Evolutionary conservation across 306 rosid genomes (phyloP).

Genomic region (Erythrophleum fordii): DNA sequence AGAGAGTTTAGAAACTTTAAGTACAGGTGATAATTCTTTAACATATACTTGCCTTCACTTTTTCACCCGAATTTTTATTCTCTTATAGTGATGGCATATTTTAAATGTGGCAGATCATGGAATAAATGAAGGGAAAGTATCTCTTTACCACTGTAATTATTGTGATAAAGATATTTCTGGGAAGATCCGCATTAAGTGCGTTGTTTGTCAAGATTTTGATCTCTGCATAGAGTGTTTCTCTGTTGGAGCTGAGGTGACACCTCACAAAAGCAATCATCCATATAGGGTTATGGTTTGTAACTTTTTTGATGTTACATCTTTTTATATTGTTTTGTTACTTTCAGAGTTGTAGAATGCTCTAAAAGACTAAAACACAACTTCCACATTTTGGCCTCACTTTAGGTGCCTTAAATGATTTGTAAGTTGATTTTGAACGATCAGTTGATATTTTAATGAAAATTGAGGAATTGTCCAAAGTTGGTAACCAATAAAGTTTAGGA

Average conservation of each 20-base stretch:
- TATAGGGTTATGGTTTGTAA: constrained; percentile 68
- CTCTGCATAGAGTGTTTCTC: constrained; percentile 80
- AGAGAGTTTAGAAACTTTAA: constrained; percentile 46
- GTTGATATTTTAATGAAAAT: neutral
- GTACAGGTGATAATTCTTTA: constrained; percentile 44
- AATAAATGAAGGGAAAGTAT: constrained; percentile 66
- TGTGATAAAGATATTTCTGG: constrained; percentile 95
- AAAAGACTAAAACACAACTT: too few relatives aligned
- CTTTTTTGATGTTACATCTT: constrained; percentile 1
- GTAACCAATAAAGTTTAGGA: too few relatives aligned
- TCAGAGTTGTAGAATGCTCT: neutral
- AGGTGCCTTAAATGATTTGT: neutral
- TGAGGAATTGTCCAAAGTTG: too few relatives aligned
- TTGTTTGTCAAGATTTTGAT: constrained; percentile 87
- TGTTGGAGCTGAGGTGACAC: constrained; percentile 88
- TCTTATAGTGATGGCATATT: constrained; percentile 20
- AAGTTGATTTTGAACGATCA: neutral
- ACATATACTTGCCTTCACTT: neutral
- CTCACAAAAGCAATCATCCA: constrained; percentile 85
- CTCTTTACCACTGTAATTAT: constrained; percentile 89
- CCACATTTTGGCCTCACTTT: neutral
- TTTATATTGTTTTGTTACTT: constrained; percentile 32
- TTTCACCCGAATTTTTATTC: neutral
- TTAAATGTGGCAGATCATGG: constrained; percentile 62
- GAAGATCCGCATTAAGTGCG: constrained; percentile 83